phyloP scores from a whole-genome alignment of 306 rosid genomes.

The Mimosa pudica region DNA sequence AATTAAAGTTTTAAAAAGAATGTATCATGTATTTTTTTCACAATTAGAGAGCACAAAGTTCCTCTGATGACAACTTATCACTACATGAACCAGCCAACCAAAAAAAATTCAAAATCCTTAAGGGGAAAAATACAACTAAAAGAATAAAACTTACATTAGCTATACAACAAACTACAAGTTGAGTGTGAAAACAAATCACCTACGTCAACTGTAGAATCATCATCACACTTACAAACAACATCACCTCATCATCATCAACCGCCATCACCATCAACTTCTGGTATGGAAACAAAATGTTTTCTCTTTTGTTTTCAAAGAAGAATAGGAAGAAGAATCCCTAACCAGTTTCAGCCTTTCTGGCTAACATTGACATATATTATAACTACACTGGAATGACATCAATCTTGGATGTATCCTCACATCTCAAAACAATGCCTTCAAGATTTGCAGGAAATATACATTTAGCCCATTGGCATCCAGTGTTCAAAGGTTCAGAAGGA shows the following conservation, averaged over 20 bases:
- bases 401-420: conserved; percentile 82
- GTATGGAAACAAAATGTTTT: conserved; percentile 38
- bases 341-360: conserved; percentile 13
- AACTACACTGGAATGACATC: conserved; percentile 96
- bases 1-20: background rate
- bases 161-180: conserved; percentile 55
- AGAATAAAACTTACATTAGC: conserved; percentile 55
- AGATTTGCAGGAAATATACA: conserved; percentile 94
- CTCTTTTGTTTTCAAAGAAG: background rate
- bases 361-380: conserved; percentile 3
- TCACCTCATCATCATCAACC: conserved; percentile 30
- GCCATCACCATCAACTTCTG: conserved; percentile 34
- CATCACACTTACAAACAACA: conserved; percentile 58
- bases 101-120: conserved; percentile 31
- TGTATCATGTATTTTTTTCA: conserved; percentile 26
- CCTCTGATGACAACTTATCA: conserved; percentile 38
- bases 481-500: conserved; percentile 85
- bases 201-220: conserved; percentile 46
- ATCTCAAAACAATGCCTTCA: conserved; percentile 94
- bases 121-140: conserved; percentile 32
- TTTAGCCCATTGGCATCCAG: conserved; percentile 93
- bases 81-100: conserved; percentile 33
- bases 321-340: conserved; percentile 43
- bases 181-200: conserved; percentile 33
- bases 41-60: conserved; percentile 31